A percentile compares a stretch with the other conserved stretches of the same genome.
Conservation (phyloP, 2,329 filamentous ascomycete species). For the Grosmannia penicillata region DNA sequence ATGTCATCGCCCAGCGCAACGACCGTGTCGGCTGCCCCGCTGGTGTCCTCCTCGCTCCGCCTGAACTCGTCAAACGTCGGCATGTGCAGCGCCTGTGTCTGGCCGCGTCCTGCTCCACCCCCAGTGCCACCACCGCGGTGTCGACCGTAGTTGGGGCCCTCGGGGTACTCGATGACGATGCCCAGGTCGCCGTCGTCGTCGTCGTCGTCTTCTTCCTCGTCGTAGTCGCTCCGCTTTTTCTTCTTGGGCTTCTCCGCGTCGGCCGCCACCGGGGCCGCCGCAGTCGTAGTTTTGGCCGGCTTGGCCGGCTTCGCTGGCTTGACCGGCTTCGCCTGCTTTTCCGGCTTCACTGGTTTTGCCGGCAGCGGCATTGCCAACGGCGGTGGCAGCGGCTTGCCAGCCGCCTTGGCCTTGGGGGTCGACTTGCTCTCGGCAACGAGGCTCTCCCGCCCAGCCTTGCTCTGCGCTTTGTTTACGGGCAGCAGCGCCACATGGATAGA, state of each 20-base stretch:
- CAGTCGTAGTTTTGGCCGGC: conserved; percentile 8
- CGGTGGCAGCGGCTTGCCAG: too few species aligned
- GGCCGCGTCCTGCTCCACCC: not conserved
- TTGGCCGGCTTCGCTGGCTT: conserved; percentile 13
- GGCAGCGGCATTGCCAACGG: too few species aligned
- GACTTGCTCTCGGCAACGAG: too few species aligned
- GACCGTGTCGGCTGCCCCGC: conserved; percentile 2
- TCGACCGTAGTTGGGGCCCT: conserved; percentile 22
- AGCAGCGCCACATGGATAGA: too few species aligned
- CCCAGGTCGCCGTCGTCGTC: conserved; percentile 42
- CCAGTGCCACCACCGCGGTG: not conserved
- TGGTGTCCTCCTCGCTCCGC: too few species aligned
- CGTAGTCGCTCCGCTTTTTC: conserved; percentile 18
- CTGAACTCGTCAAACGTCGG: conserved; percentile 11
- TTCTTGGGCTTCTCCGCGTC: conserved; percentile 11
- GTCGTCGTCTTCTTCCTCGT: conserved; percentile 34
- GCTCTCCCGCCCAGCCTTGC: too few species aligned
- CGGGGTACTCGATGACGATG: conserved; percentile 45
- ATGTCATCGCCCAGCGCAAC: conserved; percentile 7
- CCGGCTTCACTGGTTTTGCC: too few species aligned
- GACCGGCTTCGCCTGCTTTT: not conserved
- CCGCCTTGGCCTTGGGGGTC: too few species aligned
- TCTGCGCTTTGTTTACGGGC: too few species aligned
- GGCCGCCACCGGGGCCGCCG: not conserved
- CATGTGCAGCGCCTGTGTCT: conserved; percentile 6